Conservation (phyloP, 345 rosid genomes). For the Lenwebbia sp. region DNA sequence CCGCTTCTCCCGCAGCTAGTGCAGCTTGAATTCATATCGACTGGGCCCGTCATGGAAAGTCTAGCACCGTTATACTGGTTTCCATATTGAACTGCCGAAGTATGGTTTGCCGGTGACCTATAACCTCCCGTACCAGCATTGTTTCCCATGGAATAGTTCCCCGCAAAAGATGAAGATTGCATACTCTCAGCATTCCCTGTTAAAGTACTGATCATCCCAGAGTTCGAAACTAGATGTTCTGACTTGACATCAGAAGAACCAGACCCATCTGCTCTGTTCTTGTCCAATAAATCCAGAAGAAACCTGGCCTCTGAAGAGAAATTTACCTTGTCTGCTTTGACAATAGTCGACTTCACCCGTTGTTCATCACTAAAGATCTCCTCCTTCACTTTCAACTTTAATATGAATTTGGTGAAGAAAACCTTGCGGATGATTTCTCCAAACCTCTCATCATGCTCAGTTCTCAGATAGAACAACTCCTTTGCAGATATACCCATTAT, state of each 20-base stretch:
- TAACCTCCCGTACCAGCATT: conserved; percentile 6
- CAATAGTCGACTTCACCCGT: conserved; percentile 74
- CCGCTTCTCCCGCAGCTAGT: conserved; percentile 52
- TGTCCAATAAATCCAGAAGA: conserved; percentile 51
- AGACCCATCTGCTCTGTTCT: conserved; percentile 29
- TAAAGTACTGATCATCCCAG: conserved; percentile 10
- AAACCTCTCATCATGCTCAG: conserved; percentile 59
- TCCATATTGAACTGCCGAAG: conserved; percentile 22
- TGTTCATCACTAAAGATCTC: conserved; percentile 81
- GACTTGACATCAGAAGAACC: conserved; percentile 10
- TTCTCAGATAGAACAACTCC: conserved; percentile 54
- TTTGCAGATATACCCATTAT: conserved; percentile 83
- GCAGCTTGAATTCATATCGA: conserved; percentile 20
- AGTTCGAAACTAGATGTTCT: conserved; percentile 17
- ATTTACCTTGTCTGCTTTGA: conserved; percentile 63
- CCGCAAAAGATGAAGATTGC: conserved; percentile 12
- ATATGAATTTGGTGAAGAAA: conserved; percentile 47
- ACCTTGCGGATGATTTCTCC: conserved; percentile 53
- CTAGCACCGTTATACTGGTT: conserved; percentile 26
- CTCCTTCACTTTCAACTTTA: conserved; percentile 92
- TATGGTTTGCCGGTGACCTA: conserved; percentile 28
- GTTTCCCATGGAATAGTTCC: not conserved
- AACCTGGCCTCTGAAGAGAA: conserved; percentile 48
- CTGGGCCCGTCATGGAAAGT: conserved; percentile 7
- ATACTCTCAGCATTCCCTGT: conserved; percentile 21